Evolutionary conservation across 768 basidiomycete species (phyloP).

Genomic region (Calocybe gangraenosa): DNA sequence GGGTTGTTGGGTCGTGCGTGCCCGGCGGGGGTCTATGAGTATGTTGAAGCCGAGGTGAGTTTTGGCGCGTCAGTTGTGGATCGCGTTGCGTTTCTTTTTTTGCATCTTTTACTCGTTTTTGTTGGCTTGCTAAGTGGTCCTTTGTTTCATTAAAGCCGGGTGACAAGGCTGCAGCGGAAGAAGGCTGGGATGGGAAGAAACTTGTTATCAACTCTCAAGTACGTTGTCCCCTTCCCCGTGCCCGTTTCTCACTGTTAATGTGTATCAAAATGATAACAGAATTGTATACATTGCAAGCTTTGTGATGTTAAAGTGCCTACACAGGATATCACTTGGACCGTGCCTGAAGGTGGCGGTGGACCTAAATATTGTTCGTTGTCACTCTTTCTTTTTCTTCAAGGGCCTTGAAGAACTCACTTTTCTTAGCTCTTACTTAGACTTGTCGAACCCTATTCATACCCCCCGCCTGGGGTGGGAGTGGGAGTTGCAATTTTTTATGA

Average conservation of each 20-base stretch:
- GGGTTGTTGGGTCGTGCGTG: conserved; percentile 87
- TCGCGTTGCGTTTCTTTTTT: no score
- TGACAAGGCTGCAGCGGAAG: conserved; percentile 25
- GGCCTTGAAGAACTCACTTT: conserved; percentile 3
- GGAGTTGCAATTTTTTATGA: no score
- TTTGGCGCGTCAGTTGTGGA: no score
- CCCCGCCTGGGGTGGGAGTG: no score
- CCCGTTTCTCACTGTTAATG: not conserved
- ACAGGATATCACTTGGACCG: conserved; percentile 95
- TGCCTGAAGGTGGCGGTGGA: conserved; percentile 95
- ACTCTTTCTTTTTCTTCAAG: not conserved
- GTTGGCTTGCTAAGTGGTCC: conserved; percentile 1
- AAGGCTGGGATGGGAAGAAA: conserved; percentile 77
- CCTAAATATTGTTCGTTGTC: conserved; percentile 82
- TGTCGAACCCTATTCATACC: no score
- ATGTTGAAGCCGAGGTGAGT: conserved; percentile 64
- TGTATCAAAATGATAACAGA: no score
- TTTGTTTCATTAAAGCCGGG: conserved; percentile 15
- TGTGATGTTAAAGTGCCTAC: conserved; percentile 97
- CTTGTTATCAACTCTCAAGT: conserved; percentile 97
- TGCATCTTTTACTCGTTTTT: not conserved
- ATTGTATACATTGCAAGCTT: conserved; percentile 91
- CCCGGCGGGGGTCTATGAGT: conserved; percentile 97
- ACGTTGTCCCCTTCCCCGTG: conserved; percentile 16
- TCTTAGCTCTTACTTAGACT: no score